phyloP scores from a whole-genome alignment of 164 flowering plant genomes.

The Sedum album region DNA sequence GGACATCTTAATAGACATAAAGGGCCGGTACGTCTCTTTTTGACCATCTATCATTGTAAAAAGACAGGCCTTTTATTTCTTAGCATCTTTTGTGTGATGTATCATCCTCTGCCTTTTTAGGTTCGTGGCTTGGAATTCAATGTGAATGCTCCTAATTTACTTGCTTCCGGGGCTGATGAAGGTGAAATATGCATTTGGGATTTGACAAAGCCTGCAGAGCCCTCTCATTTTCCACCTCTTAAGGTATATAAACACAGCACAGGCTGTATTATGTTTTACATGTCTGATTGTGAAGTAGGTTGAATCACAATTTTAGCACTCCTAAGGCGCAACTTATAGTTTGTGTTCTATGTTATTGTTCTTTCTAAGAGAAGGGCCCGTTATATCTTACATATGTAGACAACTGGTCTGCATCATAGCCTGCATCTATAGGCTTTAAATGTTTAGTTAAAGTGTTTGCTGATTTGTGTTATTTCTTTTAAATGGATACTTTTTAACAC shows the following conservation, averaged over 20 bases:
- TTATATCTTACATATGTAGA: not conserved
- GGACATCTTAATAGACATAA: slow-evolving; percentile 60
- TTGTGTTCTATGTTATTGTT: not conserved
- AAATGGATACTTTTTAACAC: not conserved
- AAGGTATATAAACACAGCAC: slow-evolving; percentile 37
- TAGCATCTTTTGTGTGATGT: slow-evolving; percentile 3
- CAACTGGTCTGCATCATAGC: not conserved
- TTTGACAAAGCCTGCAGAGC: slow-evolving; percentile 61
- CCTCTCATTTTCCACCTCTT: slow-evolving; percentile 69
- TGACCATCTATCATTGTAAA: not conserved
- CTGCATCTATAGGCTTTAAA: too few species aligned
- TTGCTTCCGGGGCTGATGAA: slow-evolving; percentile 96
- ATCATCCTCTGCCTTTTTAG: slow-evolving; percentile 20
- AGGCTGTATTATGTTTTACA: not conserved
- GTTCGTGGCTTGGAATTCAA: slow-evolving; percentile 95
- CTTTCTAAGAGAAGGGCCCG: not conserved
- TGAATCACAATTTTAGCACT: not conserved
- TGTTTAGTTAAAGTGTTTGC: too few species aligned
- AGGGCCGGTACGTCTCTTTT: slow-evolving; percentile 67
- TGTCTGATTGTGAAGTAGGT: not conserved
- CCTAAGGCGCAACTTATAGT: not conserved
- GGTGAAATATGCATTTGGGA: slow-evolving; percentile 98
- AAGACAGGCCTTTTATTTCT: slow-evolving; percentile 1
- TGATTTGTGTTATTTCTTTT: too few species aligned
- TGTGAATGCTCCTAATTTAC: slow-evolving; percentile 51